Base-by-base conservation (phyloP, 2,329 filamentous ascomycete genomes). In the Rutstroemia sp. region DNA sequence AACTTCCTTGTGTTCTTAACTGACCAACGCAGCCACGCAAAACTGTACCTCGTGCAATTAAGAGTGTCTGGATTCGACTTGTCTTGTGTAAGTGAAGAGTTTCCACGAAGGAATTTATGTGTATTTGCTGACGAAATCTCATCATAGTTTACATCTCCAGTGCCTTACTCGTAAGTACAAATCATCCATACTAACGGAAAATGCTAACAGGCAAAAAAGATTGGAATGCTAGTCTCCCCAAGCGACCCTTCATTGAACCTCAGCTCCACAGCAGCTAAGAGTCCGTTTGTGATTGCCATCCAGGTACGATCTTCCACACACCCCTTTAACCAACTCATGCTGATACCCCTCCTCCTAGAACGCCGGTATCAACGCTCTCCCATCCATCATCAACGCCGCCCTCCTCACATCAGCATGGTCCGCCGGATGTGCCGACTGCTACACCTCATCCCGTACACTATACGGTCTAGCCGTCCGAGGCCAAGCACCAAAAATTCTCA, bases 231-330 rank as follows among this genome's bases (percentile, higher is more conserved):
- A 14, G 79, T 86, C 18, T 75, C 79, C 6, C 80, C 76, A 57
- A 74, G 78, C 41, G 78, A 85, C 58, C 63, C 67, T 0, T 66
- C 75, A 18, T 58, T 67, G n/a, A 55, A 48, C 5, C 61, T 58
- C 1, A 60, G 58, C 2, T 70, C 76, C 62, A 68, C 73, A 45
- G 77, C 79, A 8, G 77, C 78, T 2, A 74, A 79, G 65, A 74
- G 71, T 1, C 86, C 85, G 16, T 89, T 85, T 66, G 87, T 92
- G 55, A 88, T 92, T 61, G 88, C 87, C 16, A 83, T 86, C 42
- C 77, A 79, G 30, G 30, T 34, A 34, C 9, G 10, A 12, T 34
- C 1, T 12, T 34, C 9, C 9, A 9, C 30, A 1, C 9, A 34
- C 1, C 30, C 3, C 4, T 12, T 34, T 2, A 34, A 34, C 4